Evolutionary conservation across 306 rosid genomes (phyloP), one percentile per base, ranked within the genome.

Genomic region (Prunus mira): DNA sequence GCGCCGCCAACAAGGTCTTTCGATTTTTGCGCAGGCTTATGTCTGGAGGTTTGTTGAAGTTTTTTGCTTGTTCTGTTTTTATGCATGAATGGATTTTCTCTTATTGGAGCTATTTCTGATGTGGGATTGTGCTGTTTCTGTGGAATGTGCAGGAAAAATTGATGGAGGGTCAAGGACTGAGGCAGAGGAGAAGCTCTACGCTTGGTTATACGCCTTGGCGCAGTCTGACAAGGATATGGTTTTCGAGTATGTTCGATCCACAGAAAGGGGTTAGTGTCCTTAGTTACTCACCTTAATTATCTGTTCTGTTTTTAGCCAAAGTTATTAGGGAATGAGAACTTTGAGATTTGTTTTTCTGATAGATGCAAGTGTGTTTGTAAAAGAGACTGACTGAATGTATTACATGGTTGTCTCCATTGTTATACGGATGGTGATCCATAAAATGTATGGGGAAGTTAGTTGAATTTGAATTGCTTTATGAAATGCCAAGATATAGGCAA

Each of bases 121-220:
- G 60, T 77, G 75, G 64, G 76, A 3, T 74, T 84, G 72, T 46
- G 71, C 19, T 82, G n/a, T 67, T 34, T 78, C 22, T 2, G 60
- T 43, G 67, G 68, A 73, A 71, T 76, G 52, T 78, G 84, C 62
- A 92, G 97, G 84, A 47, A 89, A 82, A 73, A 74, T 56, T 70
- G 91, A 92, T 77, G 97, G 91, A 18, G 93, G 89, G 8, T 90
- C 88, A 12, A 71, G 82, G 84, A 87, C 86, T 0, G 87, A 90
- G 81, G 96, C 84, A 77, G 97, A 92, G 82, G 92, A 92, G 77
- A 90, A 79, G 76, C 89, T 92, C 2, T 86, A 77, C 72, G 84
- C 92, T 65, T 92, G 97, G 97, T 52, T 92, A 69, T 90, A 92
- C 67, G 65, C 93, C 25, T 80, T 92, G 91, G 93, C 97, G 11